These are phyloP conservation scores for Thinopyrum elongatum DNA, from an alignment of 176 grass and related monocot species.

Conservation along the genomic window DNA sequence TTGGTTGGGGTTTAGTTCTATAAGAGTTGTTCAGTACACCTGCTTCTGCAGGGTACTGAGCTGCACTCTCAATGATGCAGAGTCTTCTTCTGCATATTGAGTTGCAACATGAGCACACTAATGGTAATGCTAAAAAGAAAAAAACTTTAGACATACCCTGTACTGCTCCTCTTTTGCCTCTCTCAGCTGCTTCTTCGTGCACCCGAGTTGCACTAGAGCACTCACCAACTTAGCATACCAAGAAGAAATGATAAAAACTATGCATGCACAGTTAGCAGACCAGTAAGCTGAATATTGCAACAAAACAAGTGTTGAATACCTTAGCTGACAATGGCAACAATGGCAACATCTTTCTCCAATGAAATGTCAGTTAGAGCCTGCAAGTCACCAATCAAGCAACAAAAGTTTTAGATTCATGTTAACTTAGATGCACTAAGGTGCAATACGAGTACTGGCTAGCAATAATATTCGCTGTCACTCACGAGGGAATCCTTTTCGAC, in stretches of 20 bases:
- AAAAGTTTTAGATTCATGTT: background rate
- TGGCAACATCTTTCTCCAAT: constrained; percentile 86
- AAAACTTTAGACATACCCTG: constrained; percentile 51
- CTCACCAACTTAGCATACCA: constrained; percentile 63
- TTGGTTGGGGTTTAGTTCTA: background rate
- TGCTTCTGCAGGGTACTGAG: constrained; percentile 79
- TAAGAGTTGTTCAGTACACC: constrained; percentile 52
- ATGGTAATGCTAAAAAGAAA: background rate
- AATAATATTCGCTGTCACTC: constrained; percentile 22
- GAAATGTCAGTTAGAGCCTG: constrained; percentile 72
- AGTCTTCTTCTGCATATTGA: constrained; percentile 81
- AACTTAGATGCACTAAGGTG: background rate
- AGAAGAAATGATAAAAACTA: background rate
- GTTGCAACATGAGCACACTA: constrained; percentile 29
- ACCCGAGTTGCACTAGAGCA: constrained; percentile 79
- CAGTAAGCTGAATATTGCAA: background rate
- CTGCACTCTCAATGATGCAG: constrained; percentile 84
- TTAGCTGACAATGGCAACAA: constrained; percentile 46
- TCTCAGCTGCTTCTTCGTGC: constrained; percentile 82
- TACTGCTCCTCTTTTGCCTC: constrained; percentile 98
- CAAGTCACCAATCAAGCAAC: constrained; percentile 1
- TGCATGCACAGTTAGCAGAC: constrained; percentile 7
- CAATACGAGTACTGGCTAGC: background rate
- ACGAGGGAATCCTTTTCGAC: constrained; percentile 76
- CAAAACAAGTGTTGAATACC: constrained; percentile 38